phyloP scores from a whole-genome alignment of 106 monocot species.

The Acorus gramineus region DNA sequence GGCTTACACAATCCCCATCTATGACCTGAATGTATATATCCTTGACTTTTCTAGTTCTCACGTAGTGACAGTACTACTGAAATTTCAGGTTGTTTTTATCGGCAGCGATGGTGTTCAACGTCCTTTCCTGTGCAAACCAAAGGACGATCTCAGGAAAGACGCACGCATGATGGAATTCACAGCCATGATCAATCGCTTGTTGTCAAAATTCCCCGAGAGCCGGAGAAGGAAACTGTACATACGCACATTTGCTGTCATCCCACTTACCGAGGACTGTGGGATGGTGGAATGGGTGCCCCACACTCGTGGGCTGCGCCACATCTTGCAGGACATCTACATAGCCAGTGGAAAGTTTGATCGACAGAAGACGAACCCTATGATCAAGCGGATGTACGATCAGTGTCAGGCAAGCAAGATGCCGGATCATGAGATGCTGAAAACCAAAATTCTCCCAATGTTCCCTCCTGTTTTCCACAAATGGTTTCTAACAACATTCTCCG shows the following conservation, averaged over 20 bases:
- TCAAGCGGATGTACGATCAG: constrained; percentile 87
- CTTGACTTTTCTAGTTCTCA: too few relatives aligned
- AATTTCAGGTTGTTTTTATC: constrained; percentile 69
- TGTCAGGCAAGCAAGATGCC: constrained; percentile 65
- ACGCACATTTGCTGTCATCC: constrained; percentile 91
- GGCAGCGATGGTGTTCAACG: constrained; percentile 86
- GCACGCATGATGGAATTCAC: constrained; percentile 99
- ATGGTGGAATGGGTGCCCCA: constrained; percentile 98
- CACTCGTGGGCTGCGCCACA: constrained; percentile 89
- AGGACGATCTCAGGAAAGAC: constrained; percentile 95
- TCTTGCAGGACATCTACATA: constrained; percentile 96
- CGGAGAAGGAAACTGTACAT: constrained; percentile 93
- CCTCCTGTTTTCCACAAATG: constrained; percentile 90
- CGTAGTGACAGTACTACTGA: background rate
- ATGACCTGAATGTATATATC: too few relatives aligned
- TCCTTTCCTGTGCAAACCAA: constrained; percentile 96
- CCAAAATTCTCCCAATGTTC: constrained; percentile 91
- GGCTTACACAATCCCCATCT: too few relatives aligned
- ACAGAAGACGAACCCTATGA: constrained; percentile 70
- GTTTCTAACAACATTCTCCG: constrained; percentile 91
- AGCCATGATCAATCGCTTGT: constrained; percentile 82
- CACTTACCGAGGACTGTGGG: constrained; percentile 94
- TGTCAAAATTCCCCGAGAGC: constrained; percentile 96
- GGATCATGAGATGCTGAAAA: constrained; percentile 84
- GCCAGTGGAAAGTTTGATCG: constrained; percentile 77